Base-by-base conservation (phyloP, 345 rosid genomes). In the Pugionium dolabratum region DNA sequence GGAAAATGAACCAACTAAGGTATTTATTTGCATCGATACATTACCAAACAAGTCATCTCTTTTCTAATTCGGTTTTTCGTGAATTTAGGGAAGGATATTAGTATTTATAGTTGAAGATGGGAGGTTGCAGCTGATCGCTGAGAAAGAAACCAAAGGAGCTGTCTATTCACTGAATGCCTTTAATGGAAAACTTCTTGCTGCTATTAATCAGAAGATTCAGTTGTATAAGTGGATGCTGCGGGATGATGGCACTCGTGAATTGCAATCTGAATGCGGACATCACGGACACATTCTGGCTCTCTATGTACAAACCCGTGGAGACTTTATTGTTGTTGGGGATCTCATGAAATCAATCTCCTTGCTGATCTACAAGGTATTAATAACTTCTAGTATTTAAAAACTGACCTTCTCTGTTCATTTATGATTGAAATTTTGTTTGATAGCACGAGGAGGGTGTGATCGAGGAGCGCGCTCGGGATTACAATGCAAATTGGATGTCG, bases 81-180 rank as follows among this genome's bases (percentile, higher is more conserved):
- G 41, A 3, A 37, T 74, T 60, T 71, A 92, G 97, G 99, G 99
- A 37, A 85, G 96, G 70, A 85, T 94, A 80, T 65, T 88, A 71
- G 96, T 94, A 64, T 94, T 94, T 72, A 7, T 81, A 42, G 92
- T 86, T 30, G 96, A 94, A 78, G 97, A 88, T 55, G 85, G 97
- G 64, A 90, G 83, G 67, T 74, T 90, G 79, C 97, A 88, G 79
- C 86, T 94, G 60, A 78, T 94, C 52, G 79, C 88, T 2, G 97
- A 90, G 83, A 90, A 90, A 80, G 96, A 94, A 78, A 94, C 97
- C 6, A 86, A 90, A 69, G 97, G 99, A 46, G 83, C 97, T 6
- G 96, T 88, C 27, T 90, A 85, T 74, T 84, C 92, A 49, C 73
- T 94, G 55, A 88, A 88, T 76, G 87, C 95, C 42, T 94, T 94